Evolutionary conservation across 139 green algal species (phyloP).

Genomic region (Chlamydomonas incerta): DNA sequence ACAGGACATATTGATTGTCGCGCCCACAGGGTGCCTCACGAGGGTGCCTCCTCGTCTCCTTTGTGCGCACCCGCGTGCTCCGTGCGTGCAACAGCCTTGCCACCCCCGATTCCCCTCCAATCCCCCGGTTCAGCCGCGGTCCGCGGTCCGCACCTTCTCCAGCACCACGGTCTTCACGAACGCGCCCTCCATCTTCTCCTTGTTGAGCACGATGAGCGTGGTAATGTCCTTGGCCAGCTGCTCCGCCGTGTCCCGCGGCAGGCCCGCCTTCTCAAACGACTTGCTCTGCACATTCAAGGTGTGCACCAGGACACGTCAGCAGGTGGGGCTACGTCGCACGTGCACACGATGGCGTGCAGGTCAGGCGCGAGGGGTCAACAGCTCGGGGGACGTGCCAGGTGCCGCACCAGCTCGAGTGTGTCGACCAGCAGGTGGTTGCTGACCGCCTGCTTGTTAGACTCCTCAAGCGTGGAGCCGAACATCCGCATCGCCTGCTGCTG

Average conservation of each 20-base stretch:
- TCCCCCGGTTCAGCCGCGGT: no score
- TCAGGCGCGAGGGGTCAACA: neutral
- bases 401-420: slow-evolving; percentile 43
- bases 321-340: no score
- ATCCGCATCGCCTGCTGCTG: neutral
- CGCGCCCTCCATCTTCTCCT: slow-evolving; percentile 72
- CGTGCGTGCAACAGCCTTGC: no score
- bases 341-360: neutral
- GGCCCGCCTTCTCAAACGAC: slow-evolving; percentile 60
- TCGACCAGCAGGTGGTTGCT: slow-evolving; percentile 39
- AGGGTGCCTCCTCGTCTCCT: no score
- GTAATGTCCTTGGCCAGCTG: slow-evolving; percentile 76
- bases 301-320: no score
- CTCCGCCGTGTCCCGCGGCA: slow-evolving; percentile 76
- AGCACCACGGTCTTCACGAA: slow-evolving; percentile 77
- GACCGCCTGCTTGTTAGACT: neutral
- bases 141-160: slow-evolving; percentile 84
- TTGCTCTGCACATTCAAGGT: slow-evolving; percentile 53
- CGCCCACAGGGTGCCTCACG: no score
- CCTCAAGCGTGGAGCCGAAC: slow-evolving; percentile 3
- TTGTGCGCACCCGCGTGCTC: no score
- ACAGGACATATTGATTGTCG: no score
- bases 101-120: no score
- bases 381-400: neutral
- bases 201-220: slow-evolving; percentile 76